Base-by-base conservation (phyloP, 2,329 filamentous ascomycete genomes). In the Chlorencoelia australis region DNA sequence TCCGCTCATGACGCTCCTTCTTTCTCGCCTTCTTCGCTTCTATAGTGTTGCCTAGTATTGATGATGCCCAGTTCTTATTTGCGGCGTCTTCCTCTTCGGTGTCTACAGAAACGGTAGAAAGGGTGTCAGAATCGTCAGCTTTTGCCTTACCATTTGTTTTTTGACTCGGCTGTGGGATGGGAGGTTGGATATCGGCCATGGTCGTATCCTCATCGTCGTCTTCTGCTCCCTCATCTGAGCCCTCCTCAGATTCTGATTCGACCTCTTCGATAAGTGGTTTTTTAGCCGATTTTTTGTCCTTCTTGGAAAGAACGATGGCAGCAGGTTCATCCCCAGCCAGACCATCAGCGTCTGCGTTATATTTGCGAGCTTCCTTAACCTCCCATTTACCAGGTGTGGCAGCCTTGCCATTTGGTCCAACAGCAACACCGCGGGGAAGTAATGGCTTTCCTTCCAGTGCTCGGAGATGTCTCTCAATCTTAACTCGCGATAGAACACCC, bases 331-430 rank as follows among this genome's bases (percentile, higher is more conserved):
- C 74, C 31, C 74, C 75, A 42, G 69, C 69, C 33, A 95, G 66
- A 45, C 87, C 89, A 61, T 98, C 91, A 36, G 86, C 91, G 57
- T 96, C 88, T 32, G 76, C 72, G 61, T 96, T 96, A 71, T 98
- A 98, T 63, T 89, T 91, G 57, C 85, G 75, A 8, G 83, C 82
- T 61, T 95, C 86, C 66, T 93, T 94, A 55, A 98, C 71, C 46
- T 88, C 83, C 72, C 85, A 93, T 64, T 94, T 94, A 52, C 79
- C 76, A 39, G 79, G 74, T 19, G 71, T 64, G 25, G 65, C 64
- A 22, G 70, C 59, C 47, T 79, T 73, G 42, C 82, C 82, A 51
- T 82, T 81, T 37, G 84, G 84, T 18, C 72, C 82, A 47, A 89
- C 81, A 41, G 75, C 73, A 43, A 82, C 71, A 47, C 82, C 82